Conservation (phyloP, 2,329 filamentous ascomycete species). For the Cryphonectria naterciae region DNA sequence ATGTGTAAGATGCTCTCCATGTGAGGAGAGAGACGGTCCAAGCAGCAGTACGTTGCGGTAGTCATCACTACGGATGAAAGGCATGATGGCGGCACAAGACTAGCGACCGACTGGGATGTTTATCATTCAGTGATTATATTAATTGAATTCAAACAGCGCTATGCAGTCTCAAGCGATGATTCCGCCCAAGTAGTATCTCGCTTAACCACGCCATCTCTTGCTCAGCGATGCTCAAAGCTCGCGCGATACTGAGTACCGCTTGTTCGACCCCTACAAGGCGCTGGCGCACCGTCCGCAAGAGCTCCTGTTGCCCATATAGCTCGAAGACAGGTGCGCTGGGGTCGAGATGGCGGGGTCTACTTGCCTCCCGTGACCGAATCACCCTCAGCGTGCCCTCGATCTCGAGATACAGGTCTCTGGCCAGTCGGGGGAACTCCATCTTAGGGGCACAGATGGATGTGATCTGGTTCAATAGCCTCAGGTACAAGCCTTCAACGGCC, state of each 20-base stretch:
- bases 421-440: background rate
- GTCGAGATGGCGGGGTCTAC: background rate
- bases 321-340: background rate
- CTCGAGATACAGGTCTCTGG: background rate
- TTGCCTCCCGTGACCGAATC: background rate
- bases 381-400: background rate
- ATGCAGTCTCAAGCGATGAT: background rate
- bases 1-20: background rate
- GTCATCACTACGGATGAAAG: background rate
- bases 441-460: background rate
- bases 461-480: background rate
- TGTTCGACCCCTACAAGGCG: background rate
- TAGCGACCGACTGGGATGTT: background rate
- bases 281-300: background rate
- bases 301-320: background rate
- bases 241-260: background rate
- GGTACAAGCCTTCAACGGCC: background rate
- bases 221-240: background rate
- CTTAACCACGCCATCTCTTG: background rate
- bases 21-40: background rate
- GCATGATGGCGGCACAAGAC: background rate
- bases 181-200: background rate
- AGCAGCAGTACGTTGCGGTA: background rate
- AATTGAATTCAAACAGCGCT: background rate
- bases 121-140: background rate